Conservation (phyloP, 305 asterid genomes). For the Plantago coronopus region DNA sequence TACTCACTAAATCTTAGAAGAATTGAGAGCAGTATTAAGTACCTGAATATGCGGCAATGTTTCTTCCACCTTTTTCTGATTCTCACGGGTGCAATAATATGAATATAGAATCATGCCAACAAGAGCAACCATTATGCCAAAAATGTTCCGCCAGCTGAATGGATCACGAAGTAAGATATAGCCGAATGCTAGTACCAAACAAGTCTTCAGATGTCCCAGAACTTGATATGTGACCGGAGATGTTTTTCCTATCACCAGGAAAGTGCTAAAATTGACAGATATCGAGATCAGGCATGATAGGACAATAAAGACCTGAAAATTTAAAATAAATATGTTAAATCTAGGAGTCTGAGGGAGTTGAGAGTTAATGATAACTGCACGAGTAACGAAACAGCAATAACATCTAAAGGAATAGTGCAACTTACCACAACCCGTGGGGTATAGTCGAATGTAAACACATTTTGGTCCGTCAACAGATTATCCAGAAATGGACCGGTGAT, state of each 20-base stretch:
- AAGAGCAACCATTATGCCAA: slow-evolving; percentile 65
- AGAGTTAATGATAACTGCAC: neutral
- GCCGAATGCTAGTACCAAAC: slow-evolving; percentile 69
- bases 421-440: slow-evolving; percentile 65
- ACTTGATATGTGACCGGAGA: slow-evolving; percentile 88
- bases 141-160: slow-evolving; percentile 70
- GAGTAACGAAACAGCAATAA: slow-evolving; percentile 5
- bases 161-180: slow-evolving; percentile 59
- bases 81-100: slow-evolving; percentile 58
- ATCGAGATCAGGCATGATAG: slow-evolving; percentile 73
- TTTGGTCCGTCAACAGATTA: slow-evolving; percentile 55
- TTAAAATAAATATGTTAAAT: slow-evolving; percentile 21
- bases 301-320: slow-evolving; percentile 62
- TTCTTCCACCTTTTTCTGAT: slow-evolving; percentile 50
- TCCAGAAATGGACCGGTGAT: slow-evolving; percentile 52
- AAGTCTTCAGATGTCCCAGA: slow-evolving; percentile 82
- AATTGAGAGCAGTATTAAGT: slow-evolving; percentile 25
- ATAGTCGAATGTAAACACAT: slow-evolving; percentile 65
- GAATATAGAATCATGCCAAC: slow-evolving; percentile 71
- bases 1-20: slow-evolving; percentile 15
- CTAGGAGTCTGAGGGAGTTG: slow-evolving; percentile 3
- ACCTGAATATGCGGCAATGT: slow-evolving; percentile 47
- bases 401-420: slow-evolving; percentile 9
- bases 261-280: slow-evolving; percentile 81
- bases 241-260: slow-evolving; percentile 76